Evolutionary conservation across 257 asterid species (phyloP).

Genomic region (Asclepias syriaca): DNA sequence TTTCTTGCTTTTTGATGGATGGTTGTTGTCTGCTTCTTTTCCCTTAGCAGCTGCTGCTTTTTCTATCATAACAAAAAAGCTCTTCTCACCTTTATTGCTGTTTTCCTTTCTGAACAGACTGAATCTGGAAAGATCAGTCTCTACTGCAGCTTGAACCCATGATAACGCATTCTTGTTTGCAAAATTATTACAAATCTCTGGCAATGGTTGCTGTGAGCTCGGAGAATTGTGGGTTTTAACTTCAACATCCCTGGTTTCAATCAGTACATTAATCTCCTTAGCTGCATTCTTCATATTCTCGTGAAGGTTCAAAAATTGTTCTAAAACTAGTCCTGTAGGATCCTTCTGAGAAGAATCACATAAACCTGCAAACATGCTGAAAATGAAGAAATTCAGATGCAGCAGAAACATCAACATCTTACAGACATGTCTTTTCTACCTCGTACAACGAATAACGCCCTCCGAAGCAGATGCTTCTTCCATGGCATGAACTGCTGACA

Average conservation of each 20-base stretch:
- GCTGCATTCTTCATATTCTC: slow-evolving; percentile 45
- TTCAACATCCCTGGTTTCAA: slow-evolving; percentile 25
- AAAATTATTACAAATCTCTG: slow-evolving; percentile 18
- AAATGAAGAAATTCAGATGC: slow-evolving; percentile 9
- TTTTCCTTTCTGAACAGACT: slow-evolving; percentile 48
- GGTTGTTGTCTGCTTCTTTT: slow-evolving; percentile 25
- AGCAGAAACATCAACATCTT: not conserved
- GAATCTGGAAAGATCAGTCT: slow-evolving; percentile 62
- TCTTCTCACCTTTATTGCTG: slow-evolving; percentile 26
- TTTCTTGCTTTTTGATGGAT: slow-evolving; percentile 29
- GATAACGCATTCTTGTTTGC: slow-evolving; percentile 43
- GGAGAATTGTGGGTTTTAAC: slow-evolving; percentile 16
- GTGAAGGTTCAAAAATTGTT: slow-evolving; percentile 55
- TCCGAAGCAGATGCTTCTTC: slow-evolving; percentile 77
- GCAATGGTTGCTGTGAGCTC: slow-evolving; percentile 13
- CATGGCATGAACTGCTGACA: slow-evolving; percentile 65
- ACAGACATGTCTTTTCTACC: slow-evolving; percentile 28
- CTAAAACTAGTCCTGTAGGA: slow-evolving; percentile 50
- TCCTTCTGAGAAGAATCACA: slow-evolving; percentile 48
- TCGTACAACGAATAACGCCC: slow-evolving; percentile 61
- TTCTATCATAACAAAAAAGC: slow-evolving; percentile 44
- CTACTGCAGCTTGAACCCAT: slow-evolving; percentile 89
- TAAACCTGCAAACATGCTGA: slow-evolving; percentile 68
- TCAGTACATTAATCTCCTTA: slow-evolving; percentile 26
- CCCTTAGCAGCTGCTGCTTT: slow-evolving; percentile 20